A percentile compares a stretch with the other conserved stretches of the same genome.
phyloP scores from a whole-genome alignment of 176 grass and related monocot species.

The Ensete glaucum region DNA sequence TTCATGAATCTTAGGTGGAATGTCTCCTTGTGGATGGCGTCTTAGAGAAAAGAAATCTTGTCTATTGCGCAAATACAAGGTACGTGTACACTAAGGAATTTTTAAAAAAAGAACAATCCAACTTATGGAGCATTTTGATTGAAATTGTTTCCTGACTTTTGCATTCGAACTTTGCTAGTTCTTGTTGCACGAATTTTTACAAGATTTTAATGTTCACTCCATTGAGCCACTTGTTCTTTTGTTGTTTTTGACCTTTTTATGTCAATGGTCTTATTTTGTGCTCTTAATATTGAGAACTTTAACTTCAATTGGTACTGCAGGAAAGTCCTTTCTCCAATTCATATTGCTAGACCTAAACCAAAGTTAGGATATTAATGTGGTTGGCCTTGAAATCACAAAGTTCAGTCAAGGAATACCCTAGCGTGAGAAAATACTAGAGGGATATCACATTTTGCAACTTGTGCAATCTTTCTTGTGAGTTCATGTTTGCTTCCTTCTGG shows the following conservation, averaged over 20 bases:
- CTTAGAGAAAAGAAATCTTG: constrained; percentile 89
- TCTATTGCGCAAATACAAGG: constrained; percentile 98
- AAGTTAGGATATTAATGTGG: no score
- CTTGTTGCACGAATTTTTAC: constrained; percentile 11
- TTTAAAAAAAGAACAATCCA: neutral
- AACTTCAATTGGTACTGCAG: no score
- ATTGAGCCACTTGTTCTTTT: neutral
- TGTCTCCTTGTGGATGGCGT: constrained; percentile 84
- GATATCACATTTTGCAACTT: no score
- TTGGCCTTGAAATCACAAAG: no score
- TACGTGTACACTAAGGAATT: constrained; percentile 12
- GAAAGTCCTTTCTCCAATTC: no score
- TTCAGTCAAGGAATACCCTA: no score
- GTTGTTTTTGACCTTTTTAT: neutral
- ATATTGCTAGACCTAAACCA: no score
- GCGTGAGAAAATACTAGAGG: no score
- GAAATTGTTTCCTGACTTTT: neutral
- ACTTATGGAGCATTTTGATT: neutral
- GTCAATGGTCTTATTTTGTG: neutral
- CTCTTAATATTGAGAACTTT: neutral
- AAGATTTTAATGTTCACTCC: neutral
- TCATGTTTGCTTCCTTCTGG: no score
- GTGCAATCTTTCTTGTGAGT: no score
- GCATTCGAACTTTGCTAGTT: neutral
- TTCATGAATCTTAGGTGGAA: constrained; percentile 51